Evolutionary conservation across 2,329 filamentous ascomycete species (phyloP), one percentile per base, ranked within the genome.

Genomic region (Exserohilum turcica): DNA sequence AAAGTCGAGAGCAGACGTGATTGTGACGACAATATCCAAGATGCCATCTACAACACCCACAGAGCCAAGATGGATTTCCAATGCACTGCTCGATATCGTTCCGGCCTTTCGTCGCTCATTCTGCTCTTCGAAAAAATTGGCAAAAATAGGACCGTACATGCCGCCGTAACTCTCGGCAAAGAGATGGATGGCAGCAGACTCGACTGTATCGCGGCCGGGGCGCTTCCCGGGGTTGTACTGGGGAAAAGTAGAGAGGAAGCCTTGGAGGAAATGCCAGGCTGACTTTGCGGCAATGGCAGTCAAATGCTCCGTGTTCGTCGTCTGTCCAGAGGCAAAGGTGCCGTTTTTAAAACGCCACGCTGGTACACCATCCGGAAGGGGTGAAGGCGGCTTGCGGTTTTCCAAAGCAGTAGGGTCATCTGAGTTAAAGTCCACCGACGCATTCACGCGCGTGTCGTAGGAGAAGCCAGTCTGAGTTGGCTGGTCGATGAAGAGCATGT

Each of bases 31-130:
- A 60, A 83, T 79, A 65, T 92, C 89, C 31, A 91, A 77, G 59
- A 87, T 84, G 10, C 87, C 88, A 68, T 91, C 90, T 52, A 90
- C 77, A 52, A 92, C 88, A 18, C 88, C 87, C 0, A 91, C 73
- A 0, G 87, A 84, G 12, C 76, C 77, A 7, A 91, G 77, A 48
- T 82, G 80, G 43, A 89, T 83, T 27, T 84, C 80, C 9, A 87
- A 73, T 2, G 83, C 86, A 31, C 74, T 77, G 54, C 81, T 72
- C 7, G 80, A 70, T 1, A 84, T 52, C 1, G 78, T 71, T 3
- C 84, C 82, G 48, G 78, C 81, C n/a, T 71, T 65, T 12, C 82
- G 80, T 46, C 77, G 77, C 15, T 76, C 68, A 60, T 91, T 91
- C 72, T 91, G 86, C 50, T 82, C 70, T 63, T 87, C 80, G 52